Percentiles rank a stretch among this genome's conserved stretches.
Evolutionary conservation across 1,284 basidiomycete genomes (phyloP).

Genomic region (Anthracocystis panici-leucophaei): DNA sequence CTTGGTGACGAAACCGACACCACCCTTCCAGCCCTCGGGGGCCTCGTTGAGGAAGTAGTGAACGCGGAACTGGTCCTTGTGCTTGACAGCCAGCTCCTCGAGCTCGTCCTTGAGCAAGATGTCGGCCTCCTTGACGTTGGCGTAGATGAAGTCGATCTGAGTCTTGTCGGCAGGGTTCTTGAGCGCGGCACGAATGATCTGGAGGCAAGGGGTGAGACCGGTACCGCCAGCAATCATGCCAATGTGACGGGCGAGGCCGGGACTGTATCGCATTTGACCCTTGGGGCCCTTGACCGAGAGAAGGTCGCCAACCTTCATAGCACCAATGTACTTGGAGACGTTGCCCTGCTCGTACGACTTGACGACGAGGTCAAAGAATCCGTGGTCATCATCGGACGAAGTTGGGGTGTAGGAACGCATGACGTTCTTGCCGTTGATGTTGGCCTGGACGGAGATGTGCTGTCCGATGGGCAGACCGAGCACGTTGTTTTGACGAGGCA

Average conservation of each 20-base stretch:
- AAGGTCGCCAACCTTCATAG: slow-evolving; percentile 77
- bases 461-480: slow-evolving; percentile 96
- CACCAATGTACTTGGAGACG: slow-evolving; percentile 83
- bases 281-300: slow-evolving; percentile 94
- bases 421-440: slow-evolving; percentile 89
- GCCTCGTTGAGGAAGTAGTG: slow-evolving; percentile 93
- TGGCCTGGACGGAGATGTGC: slow-evolving; percentile 91
- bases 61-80: slow-evolving; percentile 79
- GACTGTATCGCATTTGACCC: slow-evolving; percentile 77
- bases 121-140: slow-evolving; percentile 79
- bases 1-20: slow-evolving; percentile 90
- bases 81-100: slow-evolving; percentile 79
- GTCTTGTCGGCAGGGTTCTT: slow-evolving; percentile 88
- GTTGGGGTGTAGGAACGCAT: slow-evolving; percentile 94
- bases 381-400: slow-evolving; percentile 88
- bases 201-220: slow-evolving; percentile 86
- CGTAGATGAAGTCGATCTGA: slow-evolving; percentile 91
- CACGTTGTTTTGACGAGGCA: slow-evolving; percentile 79
- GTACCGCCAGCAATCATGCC: slow-evolving; percentile 96
- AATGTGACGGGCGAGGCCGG: slow-evolving; percentile 73
- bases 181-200: slow-evolving; percentile 89
- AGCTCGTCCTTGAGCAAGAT: slow-evolving; percentile 84
- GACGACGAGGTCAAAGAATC: slow-evolving; percentile 94
- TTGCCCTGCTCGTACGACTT: slow-evolving; percentile 99
- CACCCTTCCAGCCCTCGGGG: slow-evolving; percentile 85